Conservation (phyloP, 768 basidiomycete genomes). For the Tulasnella calospora region DNA sequence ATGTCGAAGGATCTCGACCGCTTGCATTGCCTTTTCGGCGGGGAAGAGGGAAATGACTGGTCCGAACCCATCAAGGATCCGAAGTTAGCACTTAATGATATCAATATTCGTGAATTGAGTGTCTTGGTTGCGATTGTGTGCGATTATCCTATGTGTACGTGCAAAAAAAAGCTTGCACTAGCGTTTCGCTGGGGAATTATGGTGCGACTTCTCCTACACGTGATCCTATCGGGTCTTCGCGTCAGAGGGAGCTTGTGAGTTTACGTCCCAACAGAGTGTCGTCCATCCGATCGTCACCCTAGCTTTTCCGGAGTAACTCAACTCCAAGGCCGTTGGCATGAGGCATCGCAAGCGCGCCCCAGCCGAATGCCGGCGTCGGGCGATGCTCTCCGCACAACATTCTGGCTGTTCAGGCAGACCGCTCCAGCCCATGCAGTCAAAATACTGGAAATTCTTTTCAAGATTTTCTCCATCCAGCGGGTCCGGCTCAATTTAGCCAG, state of each 20-base stretch:
- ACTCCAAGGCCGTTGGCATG: neutral
- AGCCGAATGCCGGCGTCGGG: neutral
- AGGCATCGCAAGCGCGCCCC: neutral
- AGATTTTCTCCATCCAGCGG: neutral
- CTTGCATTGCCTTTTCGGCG: neutral
- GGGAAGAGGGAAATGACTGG: constrained; percentile 6
- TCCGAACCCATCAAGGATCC: constrained; percentile 10
- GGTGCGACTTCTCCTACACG: constrained; percentile 3
- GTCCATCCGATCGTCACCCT: constrained; percentile 2
- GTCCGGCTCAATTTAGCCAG: neutral
- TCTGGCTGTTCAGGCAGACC: neutral
- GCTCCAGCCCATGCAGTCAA: constrained; percentile 2
- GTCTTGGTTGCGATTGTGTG: neutral
- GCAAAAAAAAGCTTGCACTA: constrained; percentile 3
- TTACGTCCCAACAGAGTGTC: neutral
- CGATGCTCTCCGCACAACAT: neutral
- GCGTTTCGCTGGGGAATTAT: constrained; percentile 1
- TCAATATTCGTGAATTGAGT: neutral
- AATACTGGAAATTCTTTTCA: neutral
- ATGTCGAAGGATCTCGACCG: constrained; percentile 4
- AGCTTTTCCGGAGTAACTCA: constrained; percentile 2
- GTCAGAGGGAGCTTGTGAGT: neutral
- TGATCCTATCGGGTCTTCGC: neutral
- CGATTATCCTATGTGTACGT: constrained; percentile 1
- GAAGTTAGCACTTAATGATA: neutral